Base-by-base conservation (phyloP, 768 basidiomycete genomes). In the Galerina sulciceps region DNA sequence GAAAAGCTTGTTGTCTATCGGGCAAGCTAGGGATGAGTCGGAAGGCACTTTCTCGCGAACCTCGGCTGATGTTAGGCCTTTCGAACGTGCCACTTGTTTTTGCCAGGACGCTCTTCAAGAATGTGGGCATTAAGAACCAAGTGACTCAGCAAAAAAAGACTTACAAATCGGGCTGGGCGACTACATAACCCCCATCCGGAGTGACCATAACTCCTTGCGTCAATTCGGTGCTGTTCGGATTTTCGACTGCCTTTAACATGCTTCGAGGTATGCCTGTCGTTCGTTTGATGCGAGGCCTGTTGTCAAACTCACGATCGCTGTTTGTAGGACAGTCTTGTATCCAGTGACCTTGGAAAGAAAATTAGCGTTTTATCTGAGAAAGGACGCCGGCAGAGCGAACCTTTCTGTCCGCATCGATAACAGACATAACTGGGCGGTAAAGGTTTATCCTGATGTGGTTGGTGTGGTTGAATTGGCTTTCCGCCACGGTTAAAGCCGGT, bases 251-350 rank as follows among this genome's bases (percentile, higher is more conserved):
- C 73, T 97, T 97, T 54, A 99, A 79, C 86, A 99, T 99, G 71
- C 93, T 96, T 64, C 96, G 85, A 4, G 97, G 97, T 60, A 99
- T 99, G 74, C 97, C 97, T 10, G 97, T 99, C 4, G 97, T 99
- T 50, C 97, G 85, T 71, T 98, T 98, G 72, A 99, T 96, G 23
- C 96, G 90, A 46, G 96, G 96, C 57, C 91, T 81, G 67, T 99
- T 90, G 73, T 96, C 94, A 63, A 89, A 97, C 48, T 96, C 94
- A 50, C 94, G 90, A 70, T 99, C 94, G 66, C 90, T 95, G 71
- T 98, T 98, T 6, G 95, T 97, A 1, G 97, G 97, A 71, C 97
- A 99, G 62, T 97, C 93, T 71, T 99, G 96, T 63, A 99, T 99
- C 97, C 97, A 99, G 70, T 99, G 97, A 40, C 97, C 96, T 98